These are phyloP conservation scores for Aspergillus aculeatus DNA, from an alignment of 2,329 filamentous ascomycete genomes.

Conservation along the genomic window DNA sequence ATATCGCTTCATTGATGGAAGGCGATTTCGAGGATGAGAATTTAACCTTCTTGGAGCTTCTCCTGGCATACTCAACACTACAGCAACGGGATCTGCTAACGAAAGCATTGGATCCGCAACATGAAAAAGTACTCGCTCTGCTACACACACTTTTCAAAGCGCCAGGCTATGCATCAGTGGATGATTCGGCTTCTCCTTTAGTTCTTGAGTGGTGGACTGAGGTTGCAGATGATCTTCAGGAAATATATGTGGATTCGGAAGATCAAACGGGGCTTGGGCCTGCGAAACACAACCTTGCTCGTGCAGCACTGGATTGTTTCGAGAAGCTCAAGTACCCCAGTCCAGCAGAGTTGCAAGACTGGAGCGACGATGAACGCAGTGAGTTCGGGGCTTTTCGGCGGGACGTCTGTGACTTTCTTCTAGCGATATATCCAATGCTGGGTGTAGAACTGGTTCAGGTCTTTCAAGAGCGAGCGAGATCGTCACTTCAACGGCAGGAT, in stretches of 20 bases:
- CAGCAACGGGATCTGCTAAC: conserved; percentile 33
- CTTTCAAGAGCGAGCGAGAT: conserved; percentile 39
- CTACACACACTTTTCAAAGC: conserved; percentile 41
- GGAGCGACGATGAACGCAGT: conserved; percentile 44
- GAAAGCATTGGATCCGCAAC: conserved; percentile 29
- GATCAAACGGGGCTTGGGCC: conserved; percentile 27
- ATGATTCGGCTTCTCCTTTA: conserved; percentile 38
- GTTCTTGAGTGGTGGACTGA: conserved; percentile 46
- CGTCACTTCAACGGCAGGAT: conserved; percentile 32
- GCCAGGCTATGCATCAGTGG: conserved; percentile 42
- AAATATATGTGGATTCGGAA: conserved; percentile 29
- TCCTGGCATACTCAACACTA: conserved; percentile 37
- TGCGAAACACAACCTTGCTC: conserved; percentile 41
- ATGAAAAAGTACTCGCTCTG: conserved; percentile 36
- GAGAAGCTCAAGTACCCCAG: conserved; percentile 43
- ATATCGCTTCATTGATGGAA: conserved; percentile 33
- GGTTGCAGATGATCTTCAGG: conserved; percentile 39
- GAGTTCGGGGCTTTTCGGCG: conserved; percentile 46
- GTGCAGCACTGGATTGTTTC: conserved; percentile 42
- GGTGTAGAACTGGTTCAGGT: conserved; percentile 44
- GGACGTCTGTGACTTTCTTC: conserved; percentile 47
- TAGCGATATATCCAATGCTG: conserved; percentile 44
- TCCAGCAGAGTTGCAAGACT: conserved; percentile 34
- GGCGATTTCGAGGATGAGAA: conserved; percentile 39
- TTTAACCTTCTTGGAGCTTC: conserved; percentile 42